Evolutionary conservation across 2,329 filamentous ascomycete genomes (phyloP).

Genomic region (Xylaria hypoxylon): DNA sequence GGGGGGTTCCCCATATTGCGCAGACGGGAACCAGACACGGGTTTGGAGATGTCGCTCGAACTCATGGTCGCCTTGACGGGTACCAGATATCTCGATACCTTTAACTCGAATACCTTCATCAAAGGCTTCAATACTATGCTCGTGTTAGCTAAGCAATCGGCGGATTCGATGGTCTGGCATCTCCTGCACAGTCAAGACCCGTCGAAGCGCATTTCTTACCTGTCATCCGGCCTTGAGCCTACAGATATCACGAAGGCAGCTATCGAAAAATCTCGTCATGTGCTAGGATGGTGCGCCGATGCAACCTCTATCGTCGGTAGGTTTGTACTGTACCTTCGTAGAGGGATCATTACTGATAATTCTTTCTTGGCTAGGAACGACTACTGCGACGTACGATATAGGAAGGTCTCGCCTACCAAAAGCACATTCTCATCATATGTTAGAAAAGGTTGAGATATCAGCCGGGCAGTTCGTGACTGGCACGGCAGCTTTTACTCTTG

Average conservation of each 20-base stretch:
- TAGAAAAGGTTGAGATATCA: slow-evolving; percentile 47
- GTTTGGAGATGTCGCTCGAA: slow-evolving; percentile 51
- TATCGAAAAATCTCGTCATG: slow-evolving; percentile 43
- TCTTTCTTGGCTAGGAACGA: slow-evolving; percentile 35
- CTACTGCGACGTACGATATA: slow-evolving; percentile 40
- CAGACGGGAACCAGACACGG: slow-evolving; percentile 37
- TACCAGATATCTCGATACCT: slow-evolving; percentile 40
- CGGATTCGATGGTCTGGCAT: slow-evolving; percentile 51
- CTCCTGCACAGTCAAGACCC: slow-evolving; percentile 41
- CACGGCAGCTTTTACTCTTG: slow-evolving; percentile 42
- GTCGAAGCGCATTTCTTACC: slow-evolving; percentile 46
- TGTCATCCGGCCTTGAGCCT: slow-evolving; percentile 33
- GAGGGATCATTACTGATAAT: not conserved
- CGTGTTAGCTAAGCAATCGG: slow-evolving; percentile 40
- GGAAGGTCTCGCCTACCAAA: slow-evolving; percentile 37
- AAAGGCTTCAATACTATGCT: slow-evolving; percentile 54
- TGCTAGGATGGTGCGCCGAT: slow-evolving; percentile 52
- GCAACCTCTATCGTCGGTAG: slow-evolving; percentile 42
- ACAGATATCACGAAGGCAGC: slow-evolving; percentile 27
- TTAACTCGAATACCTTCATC: slow-evolving; percentile 47
- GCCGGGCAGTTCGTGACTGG: slow-evolving; percentile 46
- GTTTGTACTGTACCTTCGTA: not conserved
- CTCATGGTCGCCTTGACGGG: slow-evolving; percentile 45
- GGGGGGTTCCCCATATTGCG: slow-evolving; percentile 48
- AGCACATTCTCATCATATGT: slow-evolving; percentile 26